Evolutionary conservation across 371 early-diverging fungal genomes (phyloP).

Genomic region (Syncephalastrum sp.): DNA sequence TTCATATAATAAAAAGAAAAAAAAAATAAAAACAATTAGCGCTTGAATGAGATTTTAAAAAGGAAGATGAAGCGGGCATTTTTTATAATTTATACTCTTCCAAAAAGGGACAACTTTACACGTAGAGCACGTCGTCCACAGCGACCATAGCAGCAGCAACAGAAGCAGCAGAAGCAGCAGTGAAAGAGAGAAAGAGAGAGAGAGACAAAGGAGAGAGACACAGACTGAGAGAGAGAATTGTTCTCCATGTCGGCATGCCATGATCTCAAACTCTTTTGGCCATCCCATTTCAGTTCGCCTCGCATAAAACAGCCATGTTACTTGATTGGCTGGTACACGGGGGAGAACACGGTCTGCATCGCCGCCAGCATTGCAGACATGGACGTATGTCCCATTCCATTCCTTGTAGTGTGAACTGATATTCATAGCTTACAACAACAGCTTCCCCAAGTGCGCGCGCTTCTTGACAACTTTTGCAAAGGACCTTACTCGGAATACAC

Average conservation of each 20-base stretch:
- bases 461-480: conserved; percentile 29
- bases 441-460: conserved; percentile 23
- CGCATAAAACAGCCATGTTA: conserved; percentile 24
- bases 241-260: conserved; percentile 17
- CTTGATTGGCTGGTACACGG: conserved; percentile 44
- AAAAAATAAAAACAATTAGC: too few species aligned
- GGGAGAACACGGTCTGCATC: conserved; percentile 28
- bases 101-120: too few species aligned
- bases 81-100: too few species aligned
- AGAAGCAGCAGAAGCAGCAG: too few species aligned
- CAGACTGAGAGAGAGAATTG: not conserved
- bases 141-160: too few species aligned
- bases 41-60: too few species aligned
- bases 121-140: too few species aligned
- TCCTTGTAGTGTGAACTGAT: not conserved
- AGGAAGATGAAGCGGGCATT: too few species aligned
- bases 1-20: too few species aligned
- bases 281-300: conserved; percentile 42
- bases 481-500: conserved; percentile 29
- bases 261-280: conserved; percentile 48
- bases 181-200: not conserved
- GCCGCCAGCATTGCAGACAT: conserved; percentile 35
- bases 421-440: not conserved
- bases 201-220: not conserved
- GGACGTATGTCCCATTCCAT: conserved; percentile 17